These are phyloP conservation scores for Macrocybe gigantea DNA, from an alignment of 768 basidiomycete genomes.

Conservation along the genomic window DNA sequence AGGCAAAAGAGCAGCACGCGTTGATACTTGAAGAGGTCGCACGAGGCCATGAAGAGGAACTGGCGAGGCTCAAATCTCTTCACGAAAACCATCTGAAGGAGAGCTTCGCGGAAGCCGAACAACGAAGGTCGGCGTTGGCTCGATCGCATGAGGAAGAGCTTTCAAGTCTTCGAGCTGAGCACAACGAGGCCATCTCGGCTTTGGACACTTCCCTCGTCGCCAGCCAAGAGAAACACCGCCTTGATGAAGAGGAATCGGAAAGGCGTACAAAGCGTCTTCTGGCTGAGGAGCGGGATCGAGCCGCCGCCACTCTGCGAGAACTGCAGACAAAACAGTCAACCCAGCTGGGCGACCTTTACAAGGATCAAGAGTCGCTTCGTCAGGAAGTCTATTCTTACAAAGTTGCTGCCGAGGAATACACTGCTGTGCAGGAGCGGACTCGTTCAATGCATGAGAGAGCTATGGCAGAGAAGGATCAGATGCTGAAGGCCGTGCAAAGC, in stretches of 20 bases:
- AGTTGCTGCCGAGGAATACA: conserved; percentile 43
- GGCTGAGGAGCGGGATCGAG: conserved; percentile 40
- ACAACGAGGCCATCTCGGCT: conserved; percentile 21
- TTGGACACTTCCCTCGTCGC: conserved; percentile 26
- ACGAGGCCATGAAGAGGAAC: conserved; percentile 41
- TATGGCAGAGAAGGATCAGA: conserved; percentile 42
- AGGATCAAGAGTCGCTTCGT: conserved; percentile 42
- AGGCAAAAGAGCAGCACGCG: conserved; percentile 52
- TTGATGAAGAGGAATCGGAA: background rate
- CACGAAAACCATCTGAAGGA: conserved; percentile 9
- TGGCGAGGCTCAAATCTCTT: background rate
- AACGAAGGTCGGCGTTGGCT: conserved; percentile 21
- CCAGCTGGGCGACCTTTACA: conserved; percentile 40
- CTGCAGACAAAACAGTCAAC: conserved; percentile 42
- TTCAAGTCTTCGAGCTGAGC: conserved; percentile 39
- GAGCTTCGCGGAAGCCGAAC: conserved; percentile 14
- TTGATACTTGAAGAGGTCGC: conserved; percentile 48
- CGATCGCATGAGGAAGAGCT: conserved; percentile 39
- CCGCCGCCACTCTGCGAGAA: conserved; percentile 40
- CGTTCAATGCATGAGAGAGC: conserved; percentile 38
- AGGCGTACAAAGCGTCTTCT: conserved; percentile 13
- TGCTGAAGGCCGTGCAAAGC: conserved; percentile 42
- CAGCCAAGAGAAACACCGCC: conserved; percentile 29
- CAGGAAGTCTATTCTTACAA: conserved; percentile 62
- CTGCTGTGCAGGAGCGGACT: conserved; percentile 36